phyloP scores from a whole-genome alignment of 495 filamentous ascomycete genomes.

The Aspergillus kassunensis region DNA sequence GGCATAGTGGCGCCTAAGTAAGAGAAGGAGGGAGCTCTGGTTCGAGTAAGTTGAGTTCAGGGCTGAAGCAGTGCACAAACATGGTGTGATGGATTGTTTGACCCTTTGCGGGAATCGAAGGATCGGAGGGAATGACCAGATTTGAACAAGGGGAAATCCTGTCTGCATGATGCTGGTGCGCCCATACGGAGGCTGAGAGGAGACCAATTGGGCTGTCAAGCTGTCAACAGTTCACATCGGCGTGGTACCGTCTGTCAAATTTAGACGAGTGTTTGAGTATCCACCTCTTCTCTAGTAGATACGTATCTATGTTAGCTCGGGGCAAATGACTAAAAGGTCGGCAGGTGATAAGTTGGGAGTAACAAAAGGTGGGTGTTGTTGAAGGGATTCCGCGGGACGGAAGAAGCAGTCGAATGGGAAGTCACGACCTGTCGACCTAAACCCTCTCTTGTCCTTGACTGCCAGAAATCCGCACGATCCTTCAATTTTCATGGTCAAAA shows the following conservation, averaged over 20 bases:
- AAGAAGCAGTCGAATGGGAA: no score
- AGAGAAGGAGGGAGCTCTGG: neutral
- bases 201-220: neutral
- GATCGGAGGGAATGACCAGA: neutral
- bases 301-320: neutral
- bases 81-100: neutral
- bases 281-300: neutral
- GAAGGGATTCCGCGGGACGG: no score
- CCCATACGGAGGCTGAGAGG: slow-evolving; percentile 2
- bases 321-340: neutral
- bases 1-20: neutral
- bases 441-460: neutral
- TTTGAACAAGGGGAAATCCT: neutral
- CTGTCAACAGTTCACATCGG: neutral
- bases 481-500: neutral
- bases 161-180: neutral
- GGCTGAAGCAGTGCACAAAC: neutral
- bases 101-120: neutral
- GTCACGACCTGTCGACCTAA: no score
- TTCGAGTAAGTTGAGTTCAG: neutral
- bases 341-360: neutral
- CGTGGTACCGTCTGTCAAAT: neutral
- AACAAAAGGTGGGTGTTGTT: neutral
- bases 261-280: neutral
- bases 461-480: no score